Percentiles rank a stretch among this genome's conserved stretches.
phyloP scores from a whole-genome alignment of 805 yeast genomes.

The Komagataella pseudopastoris region DNA sequence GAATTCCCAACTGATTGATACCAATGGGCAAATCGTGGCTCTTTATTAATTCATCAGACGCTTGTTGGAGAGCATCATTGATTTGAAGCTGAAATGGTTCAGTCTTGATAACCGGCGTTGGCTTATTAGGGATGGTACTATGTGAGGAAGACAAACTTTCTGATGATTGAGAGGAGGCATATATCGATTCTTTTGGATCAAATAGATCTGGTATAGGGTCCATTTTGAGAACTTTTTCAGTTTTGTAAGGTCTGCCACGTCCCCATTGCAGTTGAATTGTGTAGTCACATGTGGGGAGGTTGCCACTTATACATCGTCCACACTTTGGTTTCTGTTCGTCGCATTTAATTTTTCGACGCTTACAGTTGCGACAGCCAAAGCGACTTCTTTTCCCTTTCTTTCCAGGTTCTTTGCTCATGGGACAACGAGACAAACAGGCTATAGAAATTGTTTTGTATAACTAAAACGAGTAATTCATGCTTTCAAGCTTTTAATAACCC shows the following conservation, averaged over 20 bases:
- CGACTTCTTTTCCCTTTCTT: slow-evolving; percentile 30
- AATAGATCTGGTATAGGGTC: slow-evolving; percentile 7
- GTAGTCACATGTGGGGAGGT: slow-evolving; percentile 40
- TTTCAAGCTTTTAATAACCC: too few relatives aligned
- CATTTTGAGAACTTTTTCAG: slow-evolving; percentile 20
- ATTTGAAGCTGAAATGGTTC: neutral
- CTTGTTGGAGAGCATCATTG: neutral
- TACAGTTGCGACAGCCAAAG: slow-evolving; percentile 50
- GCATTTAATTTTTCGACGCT: slow-evolving; percentile 51
- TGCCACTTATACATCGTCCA: slow-evolving; percentile 34
- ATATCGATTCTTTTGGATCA: neutral
- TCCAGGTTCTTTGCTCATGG: neutral
- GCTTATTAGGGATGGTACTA: neutral
- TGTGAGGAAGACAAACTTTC: neutral
- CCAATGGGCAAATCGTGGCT: neutral
- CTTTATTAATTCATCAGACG: neutral
- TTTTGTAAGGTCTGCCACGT: slow-evolving; percentile 45
- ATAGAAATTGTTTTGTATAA: too few relatives aligned
- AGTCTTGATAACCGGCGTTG: neutral
- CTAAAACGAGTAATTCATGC: too few relatives aligned
- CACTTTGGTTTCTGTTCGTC: slow-evolving; percentile 57
- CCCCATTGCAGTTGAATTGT: slow-evolving; percentile 59
- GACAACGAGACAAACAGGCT: neutral
- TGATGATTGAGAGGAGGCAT: neutral
- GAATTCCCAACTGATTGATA: neutral